Evolutionary conservation across 2,329 filamentous ascomycete genomes (phyloP), one percentile per base, ranked within the genome.

Genomic region (Cordyceps militaris): DNA sequence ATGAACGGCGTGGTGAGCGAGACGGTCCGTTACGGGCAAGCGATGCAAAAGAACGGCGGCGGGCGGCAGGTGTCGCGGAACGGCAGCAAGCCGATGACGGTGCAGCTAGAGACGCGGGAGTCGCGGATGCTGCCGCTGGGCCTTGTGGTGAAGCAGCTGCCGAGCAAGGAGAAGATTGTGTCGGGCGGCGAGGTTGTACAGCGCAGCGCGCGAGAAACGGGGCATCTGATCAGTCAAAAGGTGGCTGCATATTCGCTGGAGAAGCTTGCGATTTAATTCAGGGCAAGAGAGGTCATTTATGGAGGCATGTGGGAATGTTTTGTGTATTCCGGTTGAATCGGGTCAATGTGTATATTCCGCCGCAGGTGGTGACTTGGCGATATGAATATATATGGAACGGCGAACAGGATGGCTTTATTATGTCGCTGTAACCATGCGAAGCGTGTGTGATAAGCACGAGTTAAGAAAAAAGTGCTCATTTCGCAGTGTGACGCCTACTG

Each of bases 211-310:
- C 79, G 91, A 70, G 88, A 96, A 74, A 85, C 86, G 59, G 89
- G 88, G 19, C 84, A 88, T 71, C 73, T 95, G 70, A 83, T 88
- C 67, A 90, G 88, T 68, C 88, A 89, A 74, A 86, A 86, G 69
- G 87, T 92, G 61, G 88, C 88, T 57, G 84, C 86, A 63, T 96
- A 97, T 74, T 90, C 88, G 48, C 80, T 93, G 63, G 91, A 96
- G 74, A 83, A 84, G 72, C 85, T 96, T 64, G 72, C 80, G 54
- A 76, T 91, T 65, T 90, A 79, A 74, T 16, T 21, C 21, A 36
- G 38, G 26, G 11, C 16, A 6, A 8, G 23, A 4, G 34, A 28
- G 11, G 34, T 32, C 23, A 14, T 40, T 28, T 46, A 14, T 9
- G 16, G 5, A 11, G 32, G 21, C 19, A 36, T 26, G 40, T 5